Evolutionary conservation across 192 early-diverging fungal species (phyloP), one percentile per base, ranked within the genome.

Genomic region (Rhizophagus clarus): DNA sequence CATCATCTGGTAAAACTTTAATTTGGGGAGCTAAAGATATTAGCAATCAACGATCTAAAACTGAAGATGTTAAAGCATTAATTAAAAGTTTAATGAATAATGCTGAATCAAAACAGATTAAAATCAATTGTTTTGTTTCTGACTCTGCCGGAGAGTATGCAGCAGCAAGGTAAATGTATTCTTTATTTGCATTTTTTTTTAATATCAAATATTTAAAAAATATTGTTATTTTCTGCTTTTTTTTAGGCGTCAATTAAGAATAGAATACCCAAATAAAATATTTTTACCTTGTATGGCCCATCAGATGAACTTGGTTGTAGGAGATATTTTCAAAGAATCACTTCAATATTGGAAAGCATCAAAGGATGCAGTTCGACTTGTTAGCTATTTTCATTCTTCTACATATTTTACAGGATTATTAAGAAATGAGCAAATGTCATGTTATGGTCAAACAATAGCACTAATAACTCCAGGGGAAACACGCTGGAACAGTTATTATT

Each of bases 401-500:
- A 1, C 29, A 69, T 69, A 69, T 69, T 69, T 69, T 37, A 69
- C 67, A n/a, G 29, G 42, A 47, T 72, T 47, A 72, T 72, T 72
- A 72, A 4, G n/a, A 72, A 72, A 72, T 72, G n/a, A 72, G n/a
- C 71, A 72, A 72, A 17, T 24, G 7, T 72, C 24, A 45, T 72
- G 42, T 28, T 72, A 72, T 69, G 29, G 29, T 1, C 3, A 72
- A 72, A 72, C 40, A n/a, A 72, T 72, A n/a, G 34, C 42, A 45
- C 37, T 72, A 22, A 37, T n/a, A 37, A 72, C 70, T 72, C 40
- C 42, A 47, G 70, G 11, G 3, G 22, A 72, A 72, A 72, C 26
- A 72, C n/a, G 26, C 42, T 72, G n/a, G n/a, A 72, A 72, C n/a
- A 72, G 45, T 47, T 72, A 42, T 47, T 72, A 72, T 42, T 72